A percentile compares a stretch with the other conserved stretches of the same genome.
These are phyloP conservation scores for Cyberlindnera bimundalis DNA, from an alignment of 805 yeast species.

Conservation along the genomic window DNA sequence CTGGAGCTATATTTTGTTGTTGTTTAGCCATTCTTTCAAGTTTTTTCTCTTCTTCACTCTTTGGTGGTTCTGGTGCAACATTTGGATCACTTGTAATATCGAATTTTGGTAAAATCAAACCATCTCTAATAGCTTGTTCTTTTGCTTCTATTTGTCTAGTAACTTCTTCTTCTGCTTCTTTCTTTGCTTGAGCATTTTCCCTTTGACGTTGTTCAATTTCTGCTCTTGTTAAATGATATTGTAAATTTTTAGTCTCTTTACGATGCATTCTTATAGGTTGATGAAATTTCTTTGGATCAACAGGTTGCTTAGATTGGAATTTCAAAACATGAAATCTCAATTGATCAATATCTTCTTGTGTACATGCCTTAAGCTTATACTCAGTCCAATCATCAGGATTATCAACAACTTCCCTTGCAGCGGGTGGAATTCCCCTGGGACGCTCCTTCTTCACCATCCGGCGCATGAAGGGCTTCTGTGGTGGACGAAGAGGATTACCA, in stretches of 20 bases:
- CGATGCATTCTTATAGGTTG: slow-evolving; percentile 86
- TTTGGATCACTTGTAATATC: slow-evolving; percentile 22
- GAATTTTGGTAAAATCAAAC: slow-evolving; percentile 10
- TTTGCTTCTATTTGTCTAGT: slow-evolving; percentile 27
- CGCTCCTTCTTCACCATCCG: slow-evolving; percentile 14
- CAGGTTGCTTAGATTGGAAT: slow-evolving; percentile 68
- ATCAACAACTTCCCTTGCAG: slow-evolving; percentile 19
- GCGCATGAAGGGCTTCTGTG: slow-evolving; percentile 19
- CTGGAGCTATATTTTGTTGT: slow-evolving; percentile 79
- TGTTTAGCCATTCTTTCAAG: slow-evolving; percentile 33
- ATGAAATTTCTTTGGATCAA: slow-evolving; percentile 72
- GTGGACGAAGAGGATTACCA: slow-evolving; percentile 21
- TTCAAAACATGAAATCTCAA: slow-evolving; percentile 76
- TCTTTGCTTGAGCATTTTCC: slow-evolving; percentile 39
- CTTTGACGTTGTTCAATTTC: slow-evolving; percentile 65
- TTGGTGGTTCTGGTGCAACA: slow-evolving; percentile 31
- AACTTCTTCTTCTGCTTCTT: slow-evolving; percentile 30
- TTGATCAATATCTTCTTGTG: slow-evolving; percentile 66
- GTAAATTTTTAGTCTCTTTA: slow-evolving; percentile 89
- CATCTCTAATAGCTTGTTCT: slow-evolving; percentile 21
- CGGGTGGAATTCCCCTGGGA: slow-evolving; percentile 12
- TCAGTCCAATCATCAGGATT: slow-evolving; percentile 33
- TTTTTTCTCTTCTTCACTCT: slow-evolving; percentile 36
- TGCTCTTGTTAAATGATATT: slow-evolving; percentile 75
- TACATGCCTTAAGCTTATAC: slow-evolving; percentile 61